Evolutionary conservation across 805 yeast species (phyloP).

Genomic region (Starmerella stigmatis): DNA sequence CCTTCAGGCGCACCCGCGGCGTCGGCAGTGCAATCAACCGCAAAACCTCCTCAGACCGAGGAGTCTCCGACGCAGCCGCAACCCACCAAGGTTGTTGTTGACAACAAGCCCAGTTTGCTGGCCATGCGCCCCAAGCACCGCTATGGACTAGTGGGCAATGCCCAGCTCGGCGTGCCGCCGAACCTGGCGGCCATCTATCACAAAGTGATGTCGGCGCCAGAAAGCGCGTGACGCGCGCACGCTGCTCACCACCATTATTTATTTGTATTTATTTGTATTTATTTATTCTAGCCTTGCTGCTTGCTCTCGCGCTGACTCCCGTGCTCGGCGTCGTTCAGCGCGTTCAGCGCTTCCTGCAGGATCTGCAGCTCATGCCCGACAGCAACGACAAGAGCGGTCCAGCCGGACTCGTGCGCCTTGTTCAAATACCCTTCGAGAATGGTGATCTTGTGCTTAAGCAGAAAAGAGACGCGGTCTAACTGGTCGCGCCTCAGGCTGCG

Average conservation of each 20-base stretch:
- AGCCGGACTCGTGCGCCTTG: constrained; percentile 21
- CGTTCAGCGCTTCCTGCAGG: constrained; percentile 22
- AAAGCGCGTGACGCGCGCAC: not conserved
- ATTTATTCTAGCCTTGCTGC: not conserved
- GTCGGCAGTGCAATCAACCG: too few species aligned
- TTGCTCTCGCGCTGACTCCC: not conserved
- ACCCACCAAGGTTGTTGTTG: too few species aligned
- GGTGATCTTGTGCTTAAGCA: constrained; percentile 10
- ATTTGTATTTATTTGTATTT: not conserved
- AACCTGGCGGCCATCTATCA: constrained; percentile 17
- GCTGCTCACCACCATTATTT: not conserved
- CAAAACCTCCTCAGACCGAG: too few species aligned
- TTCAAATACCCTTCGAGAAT: constrained; percentile 15
- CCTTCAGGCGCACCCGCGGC: not conserved
- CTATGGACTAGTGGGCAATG: constrained; percentile 15
- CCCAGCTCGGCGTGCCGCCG: constrained; percentile 19
- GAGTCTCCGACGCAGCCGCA: too few species aligned
- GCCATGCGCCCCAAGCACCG: constrained; percentile 18
- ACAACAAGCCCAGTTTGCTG: not conserved
- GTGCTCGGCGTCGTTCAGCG: constrained; percentile 15
- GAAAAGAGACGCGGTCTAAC: constrained; percentile 18
- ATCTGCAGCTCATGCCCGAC: constrained; percentile 28
- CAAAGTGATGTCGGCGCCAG: not conserved
- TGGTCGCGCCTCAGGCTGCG: constrained; percentile 11
- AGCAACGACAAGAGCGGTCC: constrained; percentile 27